Evolutionary conservation across 2,329 filamentous ascomycete species (phyloP), one percentile per base, ranked within the genome.

Genomic region (Cladophialophora exuberans): DNA sequence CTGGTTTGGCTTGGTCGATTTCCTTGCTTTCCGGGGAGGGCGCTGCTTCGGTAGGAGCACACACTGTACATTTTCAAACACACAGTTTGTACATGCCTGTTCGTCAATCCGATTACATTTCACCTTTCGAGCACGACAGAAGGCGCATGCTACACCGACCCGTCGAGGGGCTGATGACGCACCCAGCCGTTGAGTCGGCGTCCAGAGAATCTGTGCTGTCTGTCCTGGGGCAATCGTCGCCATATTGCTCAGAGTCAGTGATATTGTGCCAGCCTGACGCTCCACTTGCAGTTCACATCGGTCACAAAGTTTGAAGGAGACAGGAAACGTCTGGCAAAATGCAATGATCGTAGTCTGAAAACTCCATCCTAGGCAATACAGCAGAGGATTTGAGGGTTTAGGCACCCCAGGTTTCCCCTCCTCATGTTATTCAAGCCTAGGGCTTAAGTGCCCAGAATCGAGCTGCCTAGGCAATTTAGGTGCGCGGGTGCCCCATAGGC

Each of bases 71-170:
- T 50, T 33, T 31, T 55, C 52, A 30, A 55, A 55, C n/a, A 36
- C 45, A 39, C 52, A 55, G 22, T 49, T 55, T 3, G 52, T 50
- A 31, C 52, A 55, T 11, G 45, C 22, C 5, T 38, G 38, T 17
- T 44, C 46, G 18, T 33, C 38, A 9, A 28, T 22, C 3, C 35
- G 25, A 25, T 55, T 46, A 28, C 52, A 55, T 17, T 46, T 47
- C 33, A 55, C 46, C 26, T 55, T 55, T 28, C 47, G 48, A 28
- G 26, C 18, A 15, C 52, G 52, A 44, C 52, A 55, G n/a, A 55
- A 15, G 15, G 48, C 30, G 18, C 52, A 55, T 15, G 52, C 52
- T 22, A 44, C 38, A 13, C 45, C 28, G 15, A 46, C 45, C 6
- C 52, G 38, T 44, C 25, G 49, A 26, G n/a, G 10, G 30, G 30